phyloP scores from a whole-genome alignment of 164 flowering plant species.

The Chloranthus sessilifolius region DNA sequence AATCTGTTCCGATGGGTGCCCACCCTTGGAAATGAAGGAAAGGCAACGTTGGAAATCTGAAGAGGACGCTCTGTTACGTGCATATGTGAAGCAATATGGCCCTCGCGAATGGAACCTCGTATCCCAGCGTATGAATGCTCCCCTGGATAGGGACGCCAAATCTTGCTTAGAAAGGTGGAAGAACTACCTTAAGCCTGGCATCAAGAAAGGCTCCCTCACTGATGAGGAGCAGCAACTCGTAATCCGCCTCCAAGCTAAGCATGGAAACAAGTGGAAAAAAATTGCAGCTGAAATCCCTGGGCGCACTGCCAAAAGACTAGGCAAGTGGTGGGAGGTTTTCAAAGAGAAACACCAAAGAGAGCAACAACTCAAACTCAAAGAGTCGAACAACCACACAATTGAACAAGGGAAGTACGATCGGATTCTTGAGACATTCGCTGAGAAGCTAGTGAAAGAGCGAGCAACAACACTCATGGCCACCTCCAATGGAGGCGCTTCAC shows the following conservation, averaged over 20 bases:
- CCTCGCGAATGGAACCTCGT: constrained; percentile 86
- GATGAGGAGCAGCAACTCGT: constrained; percentile 81
- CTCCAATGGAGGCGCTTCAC: constrained; percentile 58
- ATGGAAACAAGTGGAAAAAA: constrained; percentile 95
- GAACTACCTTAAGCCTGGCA: constrained; percentile 85
- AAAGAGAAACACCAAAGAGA: constrained; percentile 82
- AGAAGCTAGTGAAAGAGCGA: constrained; percentile 72
- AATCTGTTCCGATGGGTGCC: constrained; percentile 33
- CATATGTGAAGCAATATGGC: constrained; percentile 83
- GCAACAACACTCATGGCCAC: constrained; percentile 50
- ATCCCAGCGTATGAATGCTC: constrained; percentile 78
- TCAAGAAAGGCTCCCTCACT: constrained; percentile 83
- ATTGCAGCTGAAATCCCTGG: constrained; percentile 90
- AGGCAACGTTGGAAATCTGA: constrained; percentile 86
- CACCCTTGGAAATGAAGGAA: constrained; percentile 74
- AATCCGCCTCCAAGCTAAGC: constrained; percentile 78
- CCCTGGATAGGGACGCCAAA: constrained; percentile 72
- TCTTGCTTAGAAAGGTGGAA: constrained; percentile 95
- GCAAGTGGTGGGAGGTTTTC: constrained; percentile 98
- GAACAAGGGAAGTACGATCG: constrained; percentile 70
- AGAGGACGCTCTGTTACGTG: constrained; percentile 74
- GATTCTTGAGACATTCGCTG: constrained; percentile 85
- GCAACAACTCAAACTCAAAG: constrained; percentile 36
- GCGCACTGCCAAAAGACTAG: constrained; percentile 81
- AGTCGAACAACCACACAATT: constrained; percentile 36